These are phyloP conservation scores for Quercus tomentella DNA, from an alignment of 331 rosid genomes.

Conservation along the genomic window DNA sequence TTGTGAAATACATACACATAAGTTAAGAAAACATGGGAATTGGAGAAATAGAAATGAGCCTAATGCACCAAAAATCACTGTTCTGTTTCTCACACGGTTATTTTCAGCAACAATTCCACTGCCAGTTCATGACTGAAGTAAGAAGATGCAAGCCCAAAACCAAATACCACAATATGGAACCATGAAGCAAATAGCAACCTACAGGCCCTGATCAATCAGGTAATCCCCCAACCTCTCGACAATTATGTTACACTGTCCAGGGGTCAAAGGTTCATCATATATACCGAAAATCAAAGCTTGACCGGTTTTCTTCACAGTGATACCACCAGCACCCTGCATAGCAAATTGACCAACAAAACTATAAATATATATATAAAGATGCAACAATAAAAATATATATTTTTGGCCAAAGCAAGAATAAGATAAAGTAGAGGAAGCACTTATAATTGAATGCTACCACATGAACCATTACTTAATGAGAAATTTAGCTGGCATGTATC, in stretches of 20 bases:
- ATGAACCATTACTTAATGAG: background rate
- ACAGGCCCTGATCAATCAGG: slow-evolving; percentile 40
- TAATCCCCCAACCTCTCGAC: slow-evolving; percentile 69
- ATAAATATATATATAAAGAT: background rate
- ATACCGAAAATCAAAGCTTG: slow-evolving; percentile 49
- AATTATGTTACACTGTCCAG: slow-evolving; percentile 61
- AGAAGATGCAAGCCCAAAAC: slow-evolving; percentile 28
- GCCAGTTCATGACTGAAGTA: slow-evolving; percentile 9
- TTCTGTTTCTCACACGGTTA: slow-evolving; percentile 9
- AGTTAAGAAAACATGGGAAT: background rate
- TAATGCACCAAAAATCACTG: slow-evolving; percentile 12
- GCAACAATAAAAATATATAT: no score
- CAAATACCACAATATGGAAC: slow-evolving; percentile 1
- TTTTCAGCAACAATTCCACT: slow-evolving; percentile 27
- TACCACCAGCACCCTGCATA: slow-evolving; percentile 48
- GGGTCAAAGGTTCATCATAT: slow-evolving; percentile 49
- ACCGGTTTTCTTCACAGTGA: slow-evolving; percentile 53
- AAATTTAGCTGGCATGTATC: background rate
- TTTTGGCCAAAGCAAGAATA: no score
- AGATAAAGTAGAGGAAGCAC: background rate
- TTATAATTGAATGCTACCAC: background rate
- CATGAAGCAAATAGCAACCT: slow-evolving; percentile 22
- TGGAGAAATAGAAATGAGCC: slow-evolving; percentile 2
- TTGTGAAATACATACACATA: slow-evolving; percentile 12
- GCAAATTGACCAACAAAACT: background rate